Percentiles rank a stretch among this genome's conserved stretches.
These are phyloP conservation scores for Babesia sp. DNA, from an alignment of 169 alveolate species.

Conservation along the genomic window DNA sequence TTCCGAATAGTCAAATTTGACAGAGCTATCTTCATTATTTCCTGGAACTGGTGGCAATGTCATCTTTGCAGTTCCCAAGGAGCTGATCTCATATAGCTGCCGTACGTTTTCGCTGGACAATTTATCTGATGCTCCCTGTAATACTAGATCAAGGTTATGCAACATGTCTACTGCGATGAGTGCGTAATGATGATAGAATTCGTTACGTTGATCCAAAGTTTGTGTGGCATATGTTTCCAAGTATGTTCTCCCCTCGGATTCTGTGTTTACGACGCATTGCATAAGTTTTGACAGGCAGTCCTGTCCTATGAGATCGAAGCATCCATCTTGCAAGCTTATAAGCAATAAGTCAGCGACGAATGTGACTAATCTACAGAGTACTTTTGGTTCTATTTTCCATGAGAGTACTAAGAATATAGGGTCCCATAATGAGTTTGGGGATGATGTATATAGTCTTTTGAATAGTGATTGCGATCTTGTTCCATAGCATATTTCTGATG, in stretches of 20 bases:
- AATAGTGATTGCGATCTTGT: slow-evolving; percentile 45
- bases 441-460: slow-evolving; percentile 31
- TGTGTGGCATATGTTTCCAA: slow-evolving; percentile 11
- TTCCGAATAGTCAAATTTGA: slow-evolving; percentile 7
- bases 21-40: not conserved
- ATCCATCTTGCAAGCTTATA: slow-evolving; percentile 42
- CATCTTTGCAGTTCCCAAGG: slow-evolving; percentile 35
- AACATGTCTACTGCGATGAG: slow-evolving; percentile 27
- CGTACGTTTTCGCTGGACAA: not conserved
- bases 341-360: slow-evolving; percentile 58
- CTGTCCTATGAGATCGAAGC: slow-evolving; percentile 12
- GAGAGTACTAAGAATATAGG: slow-evolving; percentile 32
- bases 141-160: not conserved
- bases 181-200: slow-evolving; percentile 46
- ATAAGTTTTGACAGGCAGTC: slow-evolving; percentile 6
- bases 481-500: slow-evolving; percentile 46
- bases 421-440: slow-evolving; percentile 47
- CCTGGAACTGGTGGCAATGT: slow-evolving; percentile 32
- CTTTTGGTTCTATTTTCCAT: slow-evolving; percentile 45
- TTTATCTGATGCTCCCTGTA: not conserved
- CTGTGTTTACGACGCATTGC: slow-evolving; percentile 16
- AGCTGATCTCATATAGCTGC: slow-evolving; percentile 41
- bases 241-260: slow-evolving; percentile 3
- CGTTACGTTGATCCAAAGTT: slow-evolving; percentile 23
- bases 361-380: slow-evolving; percentile 26